Evolutionary conservation across 352 stramenopile species (phyloP), one percentile per base, ranked within the genome.

Genomic region (Globisporangium yorkense): DNA sequence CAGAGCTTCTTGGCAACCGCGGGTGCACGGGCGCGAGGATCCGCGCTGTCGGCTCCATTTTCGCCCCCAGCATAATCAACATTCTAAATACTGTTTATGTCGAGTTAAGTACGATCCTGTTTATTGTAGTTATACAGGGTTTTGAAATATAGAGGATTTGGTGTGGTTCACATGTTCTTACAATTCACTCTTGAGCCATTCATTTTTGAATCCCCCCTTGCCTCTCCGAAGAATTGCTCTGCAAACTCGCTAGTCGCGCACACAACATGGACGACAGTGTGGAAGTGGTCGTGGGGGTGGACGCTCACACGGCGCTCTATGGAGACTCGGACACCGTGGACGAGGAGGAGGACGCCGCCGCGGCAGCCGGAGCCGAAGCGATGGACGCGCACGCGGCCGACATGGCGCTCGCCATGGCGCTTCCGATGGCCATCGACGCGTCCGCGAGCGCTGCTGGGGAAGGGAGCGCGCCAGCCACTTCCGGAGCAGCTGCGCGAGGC

Each of bases 11-110:
- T 24, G 49, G 35, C 35, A 61, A 46, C 1, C 10, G 21, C 35
- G 55, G 55, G 21, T 54, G 45, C 9, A 49, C 16, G 47, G 55
- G 54, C 46, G 56, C 56, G 15, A 27, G 35, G 56, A 61, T 39
- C 21, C 21, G 46, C 16, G 56, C 54, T 21, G 45, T 48, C 4
- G 45, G 21, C 10, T 61, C 48, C 56, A 61, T 61, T 31, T n/a
- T 35, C 5, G 31, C 31, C 5, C 4, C 1, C 24, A 27, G 24
- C 24, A 27, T 27, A 27, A 27, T 27, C 24, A 2, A 27, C 24
- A 27, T 27, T 27, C 24, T 1, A 27, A 27, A 27, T 27, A 27
- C 24, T 2, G 1, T 27, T 27, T 27, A 27, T 27, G 24, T 27
- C 24, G 1, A 27, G 2, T 27, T 27, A 27, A 27, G 24, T 27